Conservation (phyloP, 139 green algal species). For the Trebouxia sp. region DNA sequence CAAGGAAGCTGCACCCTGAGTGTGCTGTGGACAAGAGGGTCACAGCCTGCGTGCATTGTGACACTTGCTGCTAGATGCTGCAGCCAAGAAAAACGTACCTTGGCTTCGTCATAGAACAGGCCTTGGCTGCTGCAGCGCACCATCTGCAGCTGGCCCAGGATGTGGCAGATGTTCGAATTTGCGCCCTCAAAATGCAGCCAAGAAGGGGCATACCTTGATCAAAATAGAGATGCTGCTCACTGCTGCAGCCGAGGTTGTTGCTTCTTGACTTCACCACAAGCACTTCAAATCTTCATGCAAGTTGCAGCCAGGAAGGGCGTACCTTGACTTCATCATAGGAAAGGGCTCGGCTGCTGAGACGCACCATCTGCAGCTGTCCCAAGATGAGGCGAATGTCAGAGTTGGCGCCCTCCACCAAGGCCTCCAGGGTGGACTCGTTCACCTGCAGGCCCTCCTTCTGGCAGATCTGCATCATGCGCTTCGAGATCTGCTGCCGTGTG, state of each 20-base stretch:
- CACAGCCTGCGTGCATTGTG: too few relatives aligned
- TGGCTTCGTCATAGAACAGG: slow-evolving; percentile 82
- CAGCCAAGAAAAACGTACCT: slow-evolving; percentile 38
- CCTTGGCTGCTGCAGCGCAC: slow-evolving; percentile 57
- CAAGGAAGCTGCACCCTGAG: too few relatives aligned
- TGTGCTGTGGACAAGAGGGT: too few relatives aligned
- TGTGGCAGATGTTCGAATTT: slow-evolving; percentile 87
- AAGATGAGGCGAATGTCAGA: slow-evolving; percentile 91
- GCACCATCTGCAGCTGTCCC: slow-evolving; percentile 91
- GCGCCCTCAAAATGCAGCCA: too few relatives aligned
- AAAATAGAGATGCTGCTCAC: too few relatives aligned
- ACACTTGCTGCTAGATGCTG: too few relatives aligned
- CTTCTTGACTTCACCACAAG: too few relatives aligned
- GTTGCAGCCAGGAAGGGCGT: too few relatives aligned
- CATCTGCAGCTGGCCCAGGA: slow-evolving; percentile 95
- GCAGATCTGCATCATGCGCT: slow-evolving; percentile 78
- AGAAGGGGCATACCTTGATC: too few relatives aligned
- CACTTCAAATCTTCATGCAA: too few relatives aligned
- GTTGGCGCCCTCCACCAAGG: slow-evolving; percentile 77
- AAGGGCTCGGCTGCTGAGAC: slow-evolving; percentile 61
- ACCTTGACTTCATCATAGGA: slow-evolving; percentile 80
- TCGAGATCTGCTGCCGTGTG: slow-evolving; percentile 77
- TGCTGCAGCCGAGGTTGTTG: too few relatives aligned
- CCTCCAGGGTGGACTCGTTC: slow-evolving; percentile 75
- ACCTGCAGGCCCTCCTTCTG: slow-evolving; percentile 76